These are phyloP conservation scores for Cyphellophora europaea DNA, from an alignment of 2,329 filamentous ascomycete genomes.

Conservation along the genomic window DNA sequence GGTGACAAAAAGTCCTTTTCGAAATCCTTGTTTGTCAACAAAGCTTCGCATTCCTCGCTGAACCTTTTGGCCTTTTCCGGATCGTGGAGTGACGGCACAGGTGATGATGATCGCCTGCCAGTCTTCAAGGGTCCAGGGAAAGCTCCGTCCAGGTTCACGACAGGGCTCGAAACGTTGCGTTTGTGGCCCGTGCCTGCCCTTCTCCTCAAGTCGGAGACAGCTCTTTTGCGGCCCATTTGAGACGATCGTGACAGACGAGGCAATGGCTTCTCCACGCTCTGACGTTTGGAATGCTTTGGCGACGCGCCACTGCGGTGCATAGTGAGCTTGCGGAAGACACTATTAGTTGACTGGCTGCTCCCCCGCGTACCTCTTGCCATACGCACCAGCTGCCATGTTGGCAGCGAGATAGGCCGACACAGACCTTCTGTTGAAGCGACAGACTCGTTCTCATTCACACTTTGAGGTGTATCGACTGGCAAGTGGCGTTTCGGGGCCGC, in stretches of 20 bases:
- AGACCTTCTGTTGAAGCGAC: conserved; percentile 2
- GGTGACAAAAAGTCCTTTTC: conserved; percentile 9
- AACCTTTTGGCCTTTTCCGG: conserved; percentile 11
- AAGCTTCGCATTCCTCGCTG: conserved; percentile 10
- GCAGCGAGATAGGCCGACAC: conserved; percentile 1
- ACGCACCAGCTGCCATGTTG: neutral
- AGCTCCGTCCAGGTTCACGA: too few species aligned
- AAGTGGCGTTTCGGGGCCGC: conserved; percentile 3
- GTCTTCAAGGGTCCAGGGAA: too few species aligned
- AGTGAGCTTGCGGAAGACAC: neutral
- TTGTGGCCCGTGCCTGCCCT: too few species aligned
- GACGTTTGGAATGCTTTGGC: too few species aligned
- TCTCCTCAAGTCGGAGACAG: too few species aligned
- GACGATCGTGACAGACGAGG: too few species aligned
- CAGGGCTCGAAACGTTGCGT: too few species aligned
- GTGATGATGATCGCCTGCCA: conserved; percentile 3
- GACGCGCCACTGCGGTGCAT: neutral
- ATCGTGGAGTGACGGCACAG: conserved; percentile 12
- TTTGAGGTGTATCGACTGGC: neutral
- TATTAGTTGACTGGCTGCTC: neutral
- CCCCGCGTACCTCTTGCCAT: neutral
- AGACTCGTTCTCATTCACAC: conserved; percentile 2
- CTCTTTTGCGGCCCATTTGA: too few species aligned
- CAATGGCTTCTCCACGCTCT: too few species aligned
- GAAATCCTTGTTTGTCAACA: conserved; percentile 10